Conservation (phyloP, 345 rosid species). For the Fremontodendron californicum region DNA sequence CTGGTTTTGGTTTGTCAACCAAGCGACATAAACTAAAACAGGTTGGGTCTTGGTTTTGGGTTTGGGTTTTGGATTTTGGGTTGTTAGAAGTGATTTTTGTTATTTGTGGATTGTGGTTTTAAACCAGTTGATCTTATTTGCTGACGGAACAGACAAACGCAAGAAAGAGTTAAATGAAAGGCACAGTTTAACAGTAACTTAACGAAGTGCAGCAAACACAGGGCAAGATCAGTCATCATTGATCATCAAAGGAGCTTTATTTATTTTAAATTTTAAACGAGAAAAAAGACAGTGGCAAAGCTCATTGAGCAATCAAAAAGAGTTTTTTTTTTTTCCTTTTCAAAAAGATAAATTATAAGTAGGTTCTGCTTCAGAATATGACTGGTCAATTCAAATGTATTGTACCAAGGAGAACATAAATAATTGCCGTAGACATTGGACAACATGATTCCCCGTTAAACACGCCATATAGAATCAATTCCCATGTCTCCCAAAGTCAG, state of each 20-base stretch:
- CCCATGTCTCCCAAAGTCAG: background rate
- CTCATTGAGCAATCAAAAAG: background rate
- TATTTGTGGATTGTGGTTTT: background rate
- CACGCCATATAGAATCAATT: slow-evolving; percentile 24
- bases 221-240: background rate
- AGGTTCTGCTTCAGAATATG: background rate
- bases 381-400: slow-evolving; percentile 11
- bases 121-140: background rate
- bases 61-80: no score
- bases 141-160: background rate
- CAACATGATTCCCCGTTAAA: slow-evolving; percentile 19
- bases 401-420: background rate
- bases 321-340: background rate
- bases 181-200: background rate
- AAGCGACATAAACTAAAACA: background rate
- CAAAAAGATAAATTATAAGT: background rate
- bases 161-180: slow-evolving; percentile 2
- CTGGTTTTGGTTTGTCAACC: background rate
- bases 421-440: slow-evolving; percentile 14
- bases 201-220: background rate
- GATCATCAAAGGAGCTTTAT: background rate
- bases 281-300: background rate
- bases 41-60: background rate
- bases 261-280: background rate
- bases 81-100: background rate